These are phyloP conservation scores for Dioscorea zingiberensis DNA, from an alignment of 106 monocot genomes.

Conservation along the genomic window DNA sequence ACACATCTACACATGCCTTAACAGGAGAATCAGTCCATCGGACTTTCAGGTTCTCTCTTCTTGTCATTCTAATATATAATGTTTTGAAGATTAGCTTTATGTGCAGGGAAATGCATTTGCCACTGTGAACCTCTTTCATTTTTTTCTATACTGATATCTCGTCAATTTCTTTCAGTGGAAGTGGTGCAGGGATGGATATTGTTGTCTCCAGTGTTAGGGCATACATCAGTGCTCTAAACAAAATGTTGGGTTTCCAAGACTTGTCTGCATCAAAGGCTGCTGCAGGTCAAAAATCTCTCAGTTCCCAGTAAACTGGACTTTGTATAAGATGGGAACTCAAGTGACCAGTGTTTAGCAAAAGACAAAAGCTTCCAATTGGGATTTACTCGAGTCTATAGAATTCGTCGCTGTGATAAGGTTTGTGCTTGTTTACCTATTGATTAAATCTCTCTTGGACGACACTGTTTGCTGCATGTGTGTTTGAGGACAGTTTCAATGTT, in stretches of 20 bases:
- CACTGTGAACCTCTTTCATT: not conserved
- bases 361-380: too few relatives aligned
- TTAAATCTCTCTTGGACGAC: too few relatives aligned
- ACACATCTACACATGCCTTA: conserved; percentile 35
- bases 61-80: not conserved
- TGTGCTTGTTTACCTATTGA: too few relatives aligned
- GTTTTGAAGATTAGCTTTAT: not conserved
- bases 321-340: too few relatives aligned
- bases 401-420: too few relatives aligned
- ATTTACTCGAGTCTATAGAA: too few relatives aligned
- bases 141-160: not conserved
- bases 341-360: too few relatives aligned
- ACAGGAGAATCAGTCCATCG: conserved; percentile 47
- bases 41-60: conserved; percentile 53
- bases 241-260: conserved; percentile 63
- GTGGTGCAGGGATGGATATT: conserved; percentile 80
- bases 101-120: too few relatives aligned
- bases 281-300: not conserved
- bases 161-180: conserved; percentile 45
- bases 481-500: too few relatives aligned
- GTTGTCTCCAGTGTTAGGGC: conserved; percentile 90
- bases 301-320: not conserved
- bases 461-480: too few relatives aligned
- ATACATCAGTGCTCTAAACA: conserved; percentile 83
- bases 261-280: not conserved